These are phyloP conservation scores for Kodamaea jinghongensis DNA, from an alignment of 805 yeast species.

Conservation along the genomic window DNA sequence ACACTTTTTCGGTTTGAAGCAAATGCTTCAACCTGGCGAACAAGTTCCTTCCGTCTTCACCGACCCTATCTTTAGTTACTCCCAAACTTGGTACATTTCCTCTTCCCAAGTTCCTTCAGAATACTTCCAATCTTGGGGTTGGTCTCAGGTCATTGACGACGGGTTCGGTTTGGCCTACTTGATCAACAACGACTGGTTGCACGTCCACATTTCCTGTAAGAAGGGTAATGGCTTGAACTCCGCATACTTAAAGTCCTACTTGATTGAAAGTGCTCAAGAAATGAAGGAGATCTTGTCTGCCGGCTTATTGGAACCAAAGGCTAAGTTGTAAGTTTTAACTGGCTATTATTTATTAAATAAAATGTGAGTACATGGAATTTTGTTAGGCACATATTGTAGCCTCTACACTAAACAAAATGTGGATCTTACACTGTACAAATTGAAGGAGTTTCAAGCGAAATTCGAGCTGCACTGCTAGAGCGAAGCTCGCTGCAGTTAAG, in stretches of 20 bases:
- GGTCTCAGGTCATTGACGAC: constrained; percentile 90
- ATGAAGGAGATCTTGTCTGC: constrained; percentile 59
- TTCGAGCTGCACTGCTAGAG: too few species aligned
- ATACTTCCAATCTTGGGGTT: constrained; percentile 88
- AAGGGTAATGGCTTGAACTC: constrained; percentile 59
- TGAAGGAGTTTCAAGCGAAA: too few species aligned
- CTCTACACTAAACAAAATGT: too few species aligned
- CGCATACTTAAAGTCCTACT: constrained; percentile 59
- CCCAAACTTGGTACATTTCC: constrained; percentile 81
- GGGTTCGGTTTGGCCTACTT: constrained; percentile 95
- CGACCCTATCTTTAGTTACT: constrained; percentile 74
- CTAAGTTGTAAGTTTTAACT: constrained; percentile 30
- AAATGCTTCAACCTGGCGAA: constrained; percentile 59
- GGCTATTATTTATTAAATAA: constrained; percentile 3
- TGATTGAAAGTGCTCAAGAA: constrained; percentile 79
- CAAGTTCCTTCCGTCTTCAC: constrained; percentile 63
- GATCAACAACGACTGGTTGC: constrained; percentile 81
- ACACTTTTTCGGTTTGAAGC: constrained; percentile 85
- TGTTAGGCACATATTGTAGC: too few species aligned
- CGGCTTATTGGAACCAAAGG: constrained; percentile 33
- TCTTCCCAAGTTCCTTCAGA: constrained; percentile 84
- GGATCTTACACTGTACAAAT: too few species aligned
- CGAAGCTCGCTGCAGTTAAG: too few species aligned
- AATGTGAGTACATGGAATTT: constrained; percentile 1
- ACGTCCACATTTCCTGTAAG: constrained; percentile 79